Evolutionary conservation across 176 grass and related monocot species (phyloP).

Genomic region (Aechmea fasciata): DNA sequence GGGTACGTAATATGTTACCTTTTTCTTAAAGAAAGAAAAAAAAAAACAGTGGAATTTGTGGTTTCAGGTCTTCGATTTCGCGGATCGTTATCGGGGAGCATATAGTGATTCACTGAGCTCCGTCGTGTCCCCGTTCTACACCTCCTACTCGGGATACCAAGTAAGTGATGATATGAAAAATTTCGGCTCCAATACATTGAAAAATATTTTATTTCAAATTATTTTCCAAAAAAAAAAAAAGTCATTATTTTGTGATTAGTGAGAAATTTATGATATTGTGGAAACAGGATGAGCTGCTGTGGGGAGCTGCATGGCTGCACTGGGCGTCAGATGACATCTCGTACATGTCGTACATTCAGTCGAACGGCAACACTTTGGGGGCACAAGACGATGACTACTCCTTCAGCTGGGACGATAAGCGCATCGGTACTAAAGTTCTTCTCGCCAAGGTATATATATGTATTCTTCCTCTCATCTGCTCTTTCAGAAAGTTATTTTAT

Average conservation of each 20-base stretch:
- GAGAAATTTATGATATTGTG: background rate
- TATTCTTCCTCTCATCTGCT: background rate
- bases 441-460: conserved; percentile 66
- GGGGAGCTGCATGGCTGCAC: conserved; percentile 88
- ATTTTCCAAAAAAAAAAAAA: too few species aligned
- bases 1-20: too few species aligned
- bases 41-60: too few species aligned
- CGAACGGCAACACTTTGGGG: conserved; percentile 48
- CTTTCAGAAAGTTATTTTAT: background rate
- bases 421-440: conserved; percentile 49
- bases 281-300: conserved; percentile 67
- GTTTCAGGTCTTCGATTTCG: conserved; percentile 58
- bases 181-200: background rate
- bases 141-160: conserved; percentile 69
- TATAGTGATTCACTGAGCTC: conserved; percentile 68
- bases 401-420: conserved; percentile 89
- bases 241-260: background rate
- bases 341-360: conserved; percentile 66
- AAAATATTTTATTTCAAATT: too few species aligned
- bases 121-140: conserved; percentile 56
- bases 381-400: conserved; percentile 60
- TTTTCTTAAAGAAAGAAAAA: too few species aligned
- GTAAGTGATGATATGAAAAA: conserved; percentile 25
- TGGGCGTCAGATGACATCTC: conserved; percentile 40
- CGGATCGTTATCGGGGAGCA: conserved; percentile 44